A percentile compares a stretch with the other conserved stretches of the same genome.
Conservation (phyloP, 1,284 basidiomycete genomes). For the Leccinum fallax region DNA sequence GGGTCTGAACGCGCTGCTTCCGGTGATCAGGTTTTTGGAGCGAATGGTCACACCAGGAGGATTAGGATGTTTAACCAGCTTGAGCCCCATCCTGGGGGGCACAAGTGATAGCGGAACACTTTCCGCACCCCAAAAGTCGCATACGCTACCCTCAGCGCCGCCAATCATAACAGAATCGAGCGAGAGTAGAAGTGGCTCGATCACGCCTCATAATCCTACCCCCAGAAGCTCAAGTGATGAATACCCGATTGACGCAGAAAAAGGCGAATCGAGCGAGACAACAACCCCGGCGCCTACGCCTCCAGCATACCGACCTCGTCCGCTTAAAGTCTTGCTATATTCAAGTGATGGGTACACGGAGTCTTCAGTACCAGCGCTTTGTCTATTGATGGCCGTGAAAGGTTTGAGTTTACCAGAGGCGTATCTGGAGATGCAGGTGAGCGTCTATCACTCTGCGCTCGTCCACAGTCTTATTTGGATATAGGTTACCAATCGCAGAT, state of each 20-base stretch:
- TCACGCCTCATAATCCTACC: neutral
- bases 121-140: neutral
- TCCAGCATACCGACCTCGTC: slow-evolving; percentile 45
- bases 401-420: slow-evolving; percentile 80
- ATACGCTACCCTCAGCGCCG: neutral
- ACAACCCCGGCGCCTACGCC: neutral
- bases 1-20: slow-evolving; percentile 1
- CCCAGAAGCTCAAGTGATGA: neutral
- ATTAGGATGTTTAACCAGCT: neutral
- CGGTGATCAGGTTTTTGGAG: neutral
- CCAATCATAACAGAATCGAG: neutral
- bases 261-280: slow-evolving; percentile 4
- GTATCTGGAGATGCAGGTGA: slow-evolving; percentile 78
- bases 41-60: slow-evolving; percentile 1
- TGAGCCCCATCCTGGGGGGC: neutral
- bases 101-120: neutral
- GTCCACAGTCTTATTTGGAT: neutral
- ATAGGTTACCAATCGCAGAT: slow-evolving; percentile 66
- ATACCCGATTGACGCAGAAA: neutral
- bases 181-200: neutral
- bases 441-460: neutral
- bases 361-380: slow-evolving; percentile 85
- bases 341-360: slow-evolving; percentile 90
- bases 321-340: slow-evolving; percentile 71
- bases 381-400: slow-evolving; percentile 85